These are phyloP conservation scores for Huntiella moniliformis DNA, from an alignment of 2,329 filamentous ascomycete species.

Conservation along the genomic window DNA sequence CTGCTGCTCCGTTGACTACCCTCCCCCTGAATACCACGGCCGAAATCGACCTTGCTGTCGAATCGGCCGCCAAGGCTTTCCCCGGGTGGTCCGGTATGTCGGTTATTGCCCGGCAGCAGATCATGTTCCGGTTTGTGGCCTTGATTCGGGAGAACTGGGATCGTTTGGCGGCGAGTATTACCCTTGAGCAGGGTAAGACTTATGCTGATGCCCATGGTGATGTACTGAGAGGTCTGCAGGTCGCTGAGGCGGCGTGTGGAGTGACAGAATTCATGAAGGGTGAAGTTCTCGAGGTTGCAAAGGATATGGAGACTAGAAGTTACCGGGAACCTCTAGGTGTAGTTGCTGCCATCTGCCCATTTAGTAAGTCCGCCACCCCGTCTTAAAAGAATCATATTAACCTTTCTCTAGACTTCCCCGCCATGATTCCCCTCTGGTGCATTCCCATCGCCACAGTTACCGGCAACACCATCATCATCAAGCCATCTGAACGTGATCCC, in stretches of 20 bases:
- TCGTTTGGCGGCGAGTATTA: slow-evolving; percentile 65
- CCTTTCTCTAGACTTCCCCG: slow-evolving; percentile 51
- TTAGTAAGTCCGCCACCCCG: slow-evolving; percentile 39
- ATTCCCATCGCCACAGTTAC: slow-evolving; percentile 72
- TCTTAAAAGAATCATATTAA: background rate
- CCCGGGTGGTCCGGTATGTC: slow-evolving; percentile 54
- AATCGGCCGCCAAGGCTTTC: slow-evolving; percentile 59
- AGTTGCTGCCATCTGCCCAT: slow-evolving; percentile 69
- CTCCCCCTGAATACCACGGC: slow-evolving; percentile 65
- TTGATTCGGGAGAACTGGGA: slow-evolving; percentile 76
- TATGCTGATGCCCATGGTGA: slow-evolving; percentile 68
- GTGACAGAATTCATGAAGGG: slow-evolving; percentile 70
- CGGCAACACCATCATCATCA: slow-evolving; percentile 68
- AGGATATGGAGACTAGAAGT: slow-evolving; percentile 75
- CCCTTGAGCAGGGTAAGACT: slow-evolving; percentile 76
- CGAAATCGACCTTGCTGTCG: slow-evolving; percentile 58
- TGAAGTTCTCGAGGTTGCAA: slow-evolving; percentile 67
- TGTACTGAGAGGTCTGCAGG: slow-evolving; percentile 64
- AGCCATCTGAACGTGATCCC: slow-evolving; percentile 72
- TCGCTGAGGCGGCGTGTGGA: slow-evolving; percentile 64
- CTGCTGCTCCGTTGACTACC: slow-evolving; percentile 67
- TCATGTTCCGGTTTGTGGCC: slow-evolving; percentile 72
- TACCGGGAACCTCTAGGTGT: slow-evolving; percentile 70
- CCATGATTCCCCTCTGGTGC: slow-evolving; percentile 86
- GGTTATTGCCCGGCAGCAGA: slow-evolving; percentile 56